Evolutionary conservation across 1,284 basidiomycete genomes (phyloP).

Genomic region (Apiotrichum laibachii): DNA sequence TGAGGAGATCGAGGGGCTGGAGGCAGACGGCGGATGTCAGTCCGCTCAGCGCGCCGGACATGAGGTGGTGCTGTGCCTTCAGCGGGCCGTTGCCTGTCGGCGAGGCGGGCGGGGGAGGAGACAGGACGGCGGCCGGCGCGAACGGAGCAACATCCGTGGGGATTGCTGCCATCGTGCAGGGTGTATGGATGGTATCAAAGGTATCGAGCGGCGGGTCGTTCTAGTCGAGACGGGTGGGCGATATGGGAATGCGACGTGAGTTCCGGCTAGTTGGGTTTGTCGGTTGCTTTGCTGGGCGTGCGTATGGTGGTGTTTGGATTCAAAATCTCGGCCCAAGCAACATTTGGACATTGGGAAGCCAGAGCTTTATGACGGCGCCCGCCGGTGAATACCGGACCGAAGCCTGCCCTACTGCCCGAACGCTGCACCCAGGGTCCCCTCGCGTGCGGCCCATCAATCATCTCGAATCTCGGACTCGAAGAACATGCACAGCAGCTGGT

Average conservation of each 20-base stretch:
- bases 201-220: no score
- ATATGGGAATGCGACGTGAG: neutral
- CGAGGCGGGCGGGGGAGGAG: conserved; percentile 13
- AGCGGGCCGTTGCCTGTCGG: conserved; percentile 3
- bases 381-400: neutral
- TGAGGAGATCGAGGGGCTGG: conserved; percentile 69
- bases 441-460: no score
- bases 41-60: conserved; percentile 48
- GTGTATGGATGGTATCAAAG: neutral
- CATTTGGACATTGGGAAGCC: no score
- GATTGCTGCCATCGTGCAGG: neutral
- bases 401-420: neutral
- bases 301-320: neutral
- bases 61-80: conserved; percentile 48
- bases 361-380: neutral
- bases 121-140: neutral
- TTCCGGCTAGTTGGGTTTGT: no score
- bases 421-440: no score
- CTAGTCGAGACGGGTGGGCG: neutral
- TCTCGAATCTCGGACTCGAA: no score
- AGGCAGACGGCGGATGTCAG: conserved; percentile 47
- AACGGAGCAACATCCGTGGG: neutral
- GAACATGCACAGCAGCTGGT: no score
- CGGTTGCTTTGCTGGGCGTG: no score
- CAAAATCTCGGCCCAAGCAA: no score